A percentile compares a stretch with the other conserved stretches of the same genome.
These are phyloP conservation scores for Metschnikowia picachoensis DNA, from an alignment of 805 yeast genomes.

Conservation along the genomic window DNA sequence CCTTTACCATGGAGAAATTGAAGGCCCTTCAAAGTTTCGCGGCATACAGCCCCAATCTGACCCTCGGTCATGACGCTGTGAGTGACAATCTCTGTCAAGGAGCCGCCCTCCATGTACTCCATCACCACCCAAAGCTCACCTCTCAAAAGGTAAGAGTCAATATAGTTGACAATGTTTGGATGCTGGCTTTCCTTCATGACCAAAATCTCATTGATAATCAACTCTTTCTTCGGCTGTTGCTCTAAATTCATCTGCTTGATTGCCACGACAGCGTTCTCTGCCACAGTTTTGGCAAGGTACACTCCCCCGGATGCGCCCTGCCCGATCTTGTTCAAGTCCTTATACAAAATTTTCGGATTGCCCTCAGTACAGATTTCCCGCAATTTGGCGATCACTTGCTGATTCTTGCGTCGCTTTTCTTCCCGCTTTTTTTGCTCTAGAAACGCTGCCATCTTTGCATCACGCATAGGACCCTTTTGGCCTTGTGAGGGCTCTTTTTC, in stretches of 20 bases:
- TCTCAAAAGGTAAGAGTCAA: constrained; percentile 42
- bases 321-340: constrained; percentile 77
- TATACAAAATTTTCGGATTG: constrained; percentile 72
- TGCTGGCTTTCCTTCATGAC: constrained; percentile 21
- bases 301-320: constrained; percentile 99
- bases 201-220: constrained; percentile 52
- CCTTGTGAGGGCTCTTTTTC: constrained; percentile 13
- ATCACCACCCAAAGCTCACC: constrained; percentile 94
- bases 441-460: constrained; percentile 51
- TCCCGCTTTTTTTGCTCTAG: constrained; percentile 68
- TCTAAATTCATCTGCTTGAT: constrained; percentile 95
- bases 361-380: constrained; percentile 76
- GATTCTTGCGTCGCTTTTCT: constrained; percentile 68
- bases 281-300: constrained; percentile 70
- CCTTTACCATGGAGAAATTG: constrained; percentile 87
- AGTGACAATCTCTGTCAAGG: constrained; percentile 91
- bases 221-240: constrained; percentile 92
- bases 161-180: constrained; percentile 20
- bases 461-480: constrained; percentile 41
- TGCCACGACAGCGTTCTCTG: constrained; percentile 54
- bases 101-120: constrained; percentile 99
- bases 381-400: constrained; percentile 66
- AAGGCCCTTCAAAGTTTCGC: constrained; percentile 85
- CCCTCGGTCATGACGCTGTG: constrained; percentile 87
- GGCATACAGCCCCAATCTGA: constrained; percentile 91